A percentile compares a stretch with the other conserved stretches of the same genome.
Evolutionary conservation across 495 filamentous ascomycete species (phyloP).

Genomic region (Evernia prunastri): DNA sequence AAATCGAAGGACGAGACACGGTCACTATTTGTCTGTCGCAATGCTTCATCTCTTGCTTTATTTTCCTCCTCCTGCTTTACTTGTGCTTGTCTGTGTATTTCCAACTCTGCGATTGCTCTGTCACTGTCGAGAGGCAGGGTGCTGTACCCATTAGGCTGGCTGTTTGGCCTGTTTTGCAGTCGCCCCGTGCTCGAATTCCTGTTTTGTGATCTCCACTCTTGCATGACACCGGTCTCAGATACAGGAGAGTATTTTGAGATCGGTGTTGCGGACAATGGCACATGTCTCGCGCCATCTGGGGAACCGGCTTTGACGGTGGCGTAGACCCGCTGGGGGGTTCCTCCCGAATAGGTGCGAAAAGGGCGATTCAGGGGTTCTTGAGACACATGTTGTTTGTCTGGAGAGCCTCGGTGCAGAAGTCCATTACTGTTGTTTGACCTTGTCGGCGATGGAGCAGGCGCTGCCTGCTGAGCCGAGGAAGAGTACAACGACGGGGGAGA

Average conservation of each 20-base stretch:
- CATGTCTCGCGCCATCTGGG: constrained; percentile 34
- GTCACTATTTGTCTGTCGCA: constrained; percentile 3
- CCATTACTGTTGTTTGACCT: constrained; percentile 49
- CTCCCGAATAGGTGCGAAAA: constrained; percentile 42
- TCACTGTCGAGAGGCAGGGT: not conserved
- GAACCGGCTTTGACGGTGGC: constrained; percentile 13
- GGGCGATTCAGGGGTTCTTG: constrained; percentile 33
- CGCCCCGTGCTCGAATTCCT: constrained; percentile 14
- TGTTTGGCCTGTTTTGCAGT: constrained; percentile 14
- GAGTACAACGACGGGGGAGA: constrained; percentile 14
- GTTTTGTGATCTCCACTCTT: constrained; percentile 10
- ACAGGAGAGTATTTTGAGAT: constrained; percentile 16
- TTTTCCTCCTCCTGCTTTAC: constrained; percentile 7
- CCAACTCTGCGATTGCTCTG: constrained; percentile 11
- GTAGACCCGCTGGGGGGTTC: constrained; percentile 30
- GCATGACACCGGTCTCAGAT: constrained; percentile 12
- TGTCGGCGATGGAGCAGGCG: constrained; percentile 50
- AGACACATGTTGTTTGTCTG: constrained; percentile 49
- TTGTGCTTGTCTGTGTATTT: not conserved
- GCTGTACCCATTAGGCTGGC: constrained; percentile 19
- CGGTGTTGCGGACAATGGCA: constrained; percentile 28
- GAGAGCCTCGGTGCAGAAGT: constrained; percentile 67
- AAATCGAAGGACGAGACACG: constrained; percentile 18
- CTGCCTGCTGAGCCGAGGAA: constrained; percentile 12
- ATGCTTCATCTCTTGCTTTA: constrained; percentile 1